Evolutionary conservation across 192 early-diverging fungal genomes (phyloP).

Genomic region (Funneliformis geosporum): DNA sequence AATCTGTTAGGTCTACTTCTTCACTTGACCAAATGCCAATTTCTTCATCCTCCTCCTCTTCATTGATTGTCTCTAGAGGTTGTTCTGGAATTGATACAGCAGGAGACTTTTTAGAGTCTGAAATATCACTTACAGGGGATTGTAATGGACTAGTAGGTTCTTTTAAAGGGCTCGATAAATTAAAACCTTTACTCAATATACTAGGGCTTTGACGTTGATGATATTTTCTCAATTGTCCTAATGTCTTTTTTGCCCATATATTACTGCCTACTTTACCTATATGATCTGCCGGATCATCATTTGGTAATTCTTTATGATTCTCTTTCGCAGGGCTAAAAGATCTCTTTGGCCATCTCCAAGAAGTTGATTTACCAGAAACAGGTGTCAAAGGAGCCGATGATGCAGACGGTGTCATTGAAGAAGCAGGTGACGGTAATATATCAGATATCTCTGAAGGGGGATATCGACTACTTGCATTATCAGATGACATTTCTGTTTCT

Average conservation of each 20-base stretch:
- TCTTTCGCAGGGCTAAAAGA: constrained; percentile 32
- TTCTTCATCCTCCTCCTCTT: constrained; percentile 33
- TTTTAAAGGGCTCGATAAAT: constrained; percentile 25
- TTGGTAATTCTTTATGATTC: neutral
- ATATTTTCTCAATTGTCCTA: constrained; percentile 33
- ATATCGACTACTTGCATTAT: neutral
- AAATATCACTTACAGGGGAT: constrained; percentile 26
- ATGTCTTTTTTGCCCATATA: constrained; percentile 31
- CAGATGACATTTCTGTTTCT: neutral
- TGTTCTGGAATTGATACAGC: neutral
- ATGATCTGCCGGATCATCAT: constrained; percentile 28
- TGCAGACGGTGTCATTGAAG: neutral
- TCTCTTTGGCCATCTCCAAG: constrained; percentile 33
- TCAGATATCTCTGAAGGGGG: neutral
- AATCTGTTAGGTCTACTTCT: constrained; percentile 33
- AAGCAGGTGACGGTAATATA: constrained; percentile 1
- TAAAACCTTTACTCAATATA: constrained; percentile 27
- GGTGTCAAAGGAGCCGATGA: neutral
- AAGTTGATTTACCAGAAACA: neutral
- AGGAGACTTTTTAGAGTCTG: constrained; percentile 20
- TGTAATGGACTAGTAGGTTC: constrained; percentile 9
- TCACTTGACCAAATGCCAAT: constrained; percentile 35
- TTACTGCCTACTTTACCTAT: constrained; percentile 31
- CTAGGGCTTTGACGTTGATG: constrained; percentile 33
- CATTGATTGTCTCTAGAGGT: constrained; percentile 23